Evolutionary conservation across 2,329 filamentous ascomycete species (phyloP).

Genomic region (Ophiosphaerella korrae): DNA sequence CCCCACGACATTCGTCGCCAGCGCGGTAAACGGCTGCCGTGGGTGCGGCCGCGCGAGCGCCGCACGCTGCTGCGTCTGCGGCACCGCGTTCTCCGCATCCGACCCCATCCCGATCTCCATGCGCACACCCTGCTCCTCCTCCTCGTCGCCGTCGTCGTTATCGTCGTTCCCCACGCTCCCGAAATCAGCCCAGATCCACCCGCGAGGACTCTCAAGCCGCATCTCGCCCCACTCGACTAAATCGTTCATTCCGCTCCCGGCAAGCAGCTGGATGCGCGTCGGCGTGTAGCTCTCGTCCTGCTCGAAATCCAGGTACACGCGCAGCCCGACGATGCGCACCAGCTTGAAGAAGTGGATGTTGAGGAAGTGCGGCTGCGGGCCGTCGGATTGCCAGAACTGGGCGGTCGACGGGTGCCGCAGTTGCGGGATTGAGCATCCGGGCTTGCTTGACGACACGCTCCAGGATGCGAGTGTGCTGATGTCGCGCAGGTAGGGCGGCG

Average conservation of each 20-base stretch:
- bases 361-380: slow-evolving; percentile 79
- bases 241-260: slow-evolving; percentile 89
- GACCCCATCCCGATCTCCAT: not conserved
- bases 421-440: slow-evolving; percentile 77
- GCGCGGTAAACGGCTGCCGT: slow-evolving; percentile 25
- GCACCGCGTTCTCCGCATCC: too few relatives aligned
- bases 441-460: slow-evolving; percentile 81
- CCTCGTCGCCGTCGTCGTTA: slow-evolving; percentile 25
- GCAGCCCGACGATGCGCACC: slow-evolving; percentile 76
- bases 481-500: slow-evolving; percentile 68
- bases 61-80: too few relatives aligned
- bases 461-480: slow-evolving; percentile 84
- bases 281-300: slow-evolving; percentile 97
- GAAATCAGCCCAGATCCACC: slow-evolving; percentile 87
- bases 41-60: slow-evolving; percentile 4
- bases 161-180: slow-evolving; percentile 59
- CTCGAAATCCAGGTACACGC: slow-evolving; percentile 88
- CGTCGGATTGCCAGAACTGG: slow-evolving; percentile 85
- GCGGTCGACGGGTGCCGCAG: slow-evolving; percentile 74
- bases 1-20: slow-evolving; percentile 15
- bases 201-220: slow-evolving; percentile 76
- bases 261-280: slow-evolving; percentile 85
- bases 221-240: slow-evolving; percentile 86
- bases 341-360: slow-evolving; percentile 87
- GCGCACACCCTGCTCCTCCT: slow-evolving; percentile 6